Base-by-base conservation (phyloP, 176 grass and related monocot species). In the Tillandsia fasciculata region DNA sequence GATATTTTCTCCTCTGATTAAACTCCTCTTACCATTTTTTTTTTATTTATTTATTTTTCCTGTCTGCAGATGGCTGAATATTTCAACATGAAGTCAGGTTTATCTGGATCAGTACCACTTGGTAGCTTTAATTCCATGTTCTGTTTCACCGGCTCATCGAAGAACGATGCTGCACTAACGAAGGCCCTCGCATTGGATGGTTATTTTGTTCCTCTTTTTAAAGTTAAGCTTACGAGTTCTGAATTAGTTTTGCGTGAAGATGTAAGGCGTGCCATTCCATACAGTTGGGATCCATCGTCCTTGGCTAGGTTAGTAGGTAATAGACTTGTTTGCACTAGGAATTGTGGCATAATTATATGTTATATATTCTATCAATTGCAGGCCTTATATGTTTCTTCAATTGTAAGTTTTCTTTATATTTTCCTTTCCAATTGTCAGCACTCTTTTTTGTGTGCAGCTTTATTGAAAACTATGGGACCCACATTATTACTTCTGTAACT, bases 261-360 rank as follows among this genome's bases (percentile, higher is more conserved):
- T 42, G 67, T 94, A 63, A 90, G 81, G 75, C 74, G 2, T 6
- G 82, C 87, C 14, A 84, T 99, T 84, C 94, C 94, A 72, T 63
- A 74, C 73, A 76, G 53, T 64, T 99, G 94, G 94, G 90, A 99
- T 76, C 90, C 94, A 26, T 76, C 86, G 66, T 72, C 84, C 77
- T 87, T 99, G 89, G 94, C 94, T 87, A 99, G 94, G 94, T 99
- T 82, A 99, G 94, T 99, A 90, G 94, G 94, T 99, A 90, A 90
- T 90, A 86, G 74, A 85, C 86, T 88, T 90, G 72, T 79, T 93
- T 85, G 68, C 81, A 64, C 70, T 84, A 77, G 87, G 77, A 79
- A 87, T 79, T 81, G 63, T 79, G 67, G 75, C 57, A 71, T 61
- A 49, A 11, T 53, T 56, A 64, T 64, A 52, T 17, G 48, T 51